Evolutionary conservation across 768 basidiomycete genomes (phyloP).

Genomic region (Amanita rimosa): DNA sequence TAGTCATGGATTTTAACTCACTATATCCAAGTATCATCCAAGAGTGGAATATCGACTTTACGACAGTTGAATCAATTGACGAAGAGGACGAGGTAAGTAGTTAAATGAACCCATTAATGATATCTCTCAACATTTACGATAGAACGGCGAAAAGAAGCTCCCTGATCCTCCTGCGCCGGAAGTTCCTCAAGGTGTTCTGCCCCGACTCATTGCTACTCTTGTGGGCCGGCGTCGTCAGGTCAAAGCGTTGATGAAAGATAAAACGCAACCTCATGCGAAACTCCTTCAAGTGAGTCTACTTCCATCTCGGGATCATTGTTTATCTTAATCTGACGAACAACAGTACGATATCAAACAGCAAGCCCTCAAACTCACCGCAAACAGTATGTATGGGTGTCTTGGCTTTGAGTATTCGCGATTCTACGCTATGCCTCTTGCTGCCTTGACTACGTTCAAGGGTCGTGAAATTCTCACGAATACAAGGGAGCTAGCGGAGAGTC

Average conservation of each 20-base stretch:
- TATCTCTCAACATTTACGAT: conserved; percentile 3
- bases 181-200: conserved; percentile 79
- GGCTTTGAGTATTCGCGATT: conserved; percentile 96
- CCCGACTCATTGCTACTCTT: conserved; percentile 93
- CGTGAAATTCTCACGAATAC: conserved; percentile 95
- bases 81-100: conserved; percentile 44
- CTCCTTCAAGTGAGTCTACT: conserved; percentile 60
- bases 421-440: conserved; percentile 93
- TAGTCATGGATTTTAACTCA: conserved; percentile 99
- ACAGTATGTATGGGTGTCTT: conserved; percentile 99
- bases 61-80: conserved; percentile 67
- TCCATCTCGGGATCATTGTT: too few species aligned
- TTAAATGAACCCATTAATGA: background rate
- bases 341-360: conserved; percentile 97
- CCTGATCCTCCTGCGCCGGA: conserved; percentile 77
- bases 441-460: conserved; percentile 95
- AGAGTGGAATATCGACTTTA: conserved; percentile 99
- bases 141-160: conserved; percentile 68
- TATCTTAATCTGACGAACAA: background rate
- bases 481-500: conserved; percentile 80
- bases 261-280: conserved; percentile 56
- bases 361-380: conserved; percentile 94
- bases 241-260: conserved; percentile 92
- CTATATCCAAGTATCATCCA: conserved; percentile 99
- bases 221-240: conserved; percentile 85